Evolutionary conservation across 371 early-diverging fungal species (phyloP), one percentile per base, ranked within the genome.

Genomic region (Smittium mucronatum): DNA sequence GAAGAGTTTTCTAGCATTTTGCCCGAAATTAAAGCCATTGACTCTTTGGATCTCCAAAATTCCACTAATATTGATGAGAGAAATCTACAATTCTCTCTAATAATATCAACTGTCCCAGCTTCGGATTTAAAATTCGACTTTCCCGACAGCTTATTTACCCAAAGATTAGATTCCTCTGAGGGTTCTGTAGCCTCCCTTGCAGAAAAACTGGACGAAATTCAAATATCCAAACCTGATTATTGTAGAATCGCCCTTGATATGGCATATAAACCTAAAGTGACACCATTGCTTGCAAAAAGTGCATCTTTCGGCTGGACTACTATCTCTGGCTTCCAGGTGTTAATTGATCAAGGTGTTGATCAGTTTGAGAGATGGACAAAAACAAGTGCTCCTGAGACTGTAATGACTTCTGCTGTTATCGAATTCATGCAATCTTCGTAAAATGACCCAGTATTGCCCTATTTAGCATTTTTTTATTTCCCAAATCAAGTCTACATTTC

Each of bases 191-290:
- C 29, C 79, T 80, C 64, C 11, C 21, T 47, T 11, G 47, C 21
- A 11, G 47, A 47, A 21, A 21, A 47, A 21, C 21, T 47, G 11
- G 21, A 21, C 47, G 67, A 29, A 29, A 21, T 47, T 47, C 5
- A 21, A 5, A 47, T 47, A 5, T 1, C 36, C 47, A 36, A 34
- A 34, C 64, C 70, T 47, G 69, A 25, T 60, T 60, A 8, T 1
- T 76, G 69, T 26, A 92, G 91, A 5, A 87, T 93, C 28, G 87
- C 91, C 2, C 85, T 94, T 60, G 95, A 97, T 70, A 86, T 97
- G 91, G 94, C 95, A 26, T 95, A 95, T 78, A 87, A 90, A 67
- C 95, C 95, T 33, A 82, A 89, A 26, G 81, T 88, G 57, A 95
- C 96, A 0, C 85, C 86, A 57, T 74, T 91, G 32, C 74, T 93